A percentile compares a stretch with the other conserved stretches of the same genome.
These are phyloP conservation scores for Xenosphaeropsis pyriputrescens DNA, from an alignment of 2,329 filamentous ascomycete genomes.

Conservation along the genomic window DNA sequence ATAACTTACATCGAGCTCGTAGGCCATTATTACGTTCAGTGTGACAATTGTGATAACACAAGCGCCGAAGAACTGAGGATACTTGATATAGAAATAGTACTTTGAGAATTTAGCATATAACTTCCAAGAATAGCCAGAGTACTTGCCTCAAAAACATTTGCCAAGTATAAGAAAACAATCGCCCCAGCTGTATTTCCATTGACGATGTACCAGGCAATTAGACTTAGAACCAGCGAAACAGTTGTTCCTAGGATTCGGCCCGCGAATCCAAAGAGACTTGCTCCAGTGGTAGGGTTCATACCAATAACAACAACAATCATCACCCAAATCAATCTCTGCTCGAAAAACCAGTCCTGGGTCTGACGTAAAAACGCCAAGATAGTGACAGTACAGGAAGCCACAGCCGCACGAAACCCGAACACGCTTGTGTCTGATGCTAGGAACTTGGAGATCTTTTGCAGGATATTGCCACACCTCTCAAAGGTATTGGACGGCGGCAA, in stretches of 20 bases:
- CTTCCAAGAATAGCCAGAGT: constrained; percentile 2
- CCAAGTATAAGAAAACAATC: constrained; percentile 52
- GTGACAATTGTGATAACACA: constrained; percentile 42
- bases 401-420: constrained; percentile 55
- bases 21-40: constrained; percentile 44
- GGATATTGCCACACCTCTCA: constrained; percentile 41
- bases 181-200: constrained; percentile 42
- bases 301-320: constrained; percentile 40
- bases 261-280: constrained; percentile 52
- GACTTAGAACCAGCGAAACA: constrained; percentile 44
- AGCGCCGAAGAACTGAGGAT: constrained; percentile 43
- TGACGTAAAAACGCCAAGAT: constrained; percentile 46
- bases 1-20: constrained; percentile 8
- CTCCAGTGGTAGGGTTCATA: constrained; percentile 35
- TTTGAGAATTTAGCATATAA: constrained; percentile 3
- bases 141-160: constrained; percentile 34
- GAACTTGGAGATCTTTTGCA: constrained; percentile 40
- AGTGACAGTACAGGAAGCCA: constrained; percentile 56
- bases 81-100: constrained; percentile 48
- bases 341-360: constrained; percentile 52
- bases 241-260: constrained; percentile 49
- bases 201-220: constrained; percentile 59
- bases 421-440: constrained; percentile 46
- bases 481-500: constrained; percentile 43
- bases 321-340: constrained; percentile 58